Percentiles rank a stretch among this genome's conserved stretches.
Evolutionary conservation across 176 grass and related monocot species (phyloP).

Genomic region (Tillandsia fasciculata): DNA sequence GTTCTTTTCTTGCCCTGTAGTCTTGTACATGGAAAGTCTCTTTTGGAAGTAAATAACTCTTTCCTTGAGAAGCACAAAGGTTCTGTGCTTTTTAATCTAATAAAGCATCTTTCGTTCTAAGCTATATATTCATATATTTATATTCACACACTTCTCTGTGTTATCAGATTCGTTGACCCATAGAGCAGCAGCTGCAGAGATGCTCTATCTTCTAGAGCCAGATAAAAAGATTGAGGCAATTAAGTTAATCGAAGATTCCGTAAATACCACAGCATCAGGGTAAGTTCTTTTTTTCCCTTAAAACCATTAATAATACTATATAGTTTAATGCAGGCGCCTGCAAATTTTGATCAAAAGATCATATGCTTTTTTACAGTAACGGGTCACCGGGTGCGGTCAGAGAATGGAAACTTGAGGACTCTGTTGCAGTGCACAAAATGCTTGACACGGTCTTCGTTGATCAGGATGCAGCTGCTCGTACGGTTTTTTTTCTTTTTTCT

Average conservation of each 20-base stretch:
- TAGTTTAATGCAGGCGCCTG: neutral
- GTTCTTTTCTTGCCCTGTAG: constrained; percentile 34
- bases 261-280: constrained; percentile 54
- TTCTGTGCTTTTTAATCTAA: constrained; percentile 19
- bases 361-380: constrained; percentile 30
- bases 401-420: constrained; percentile 74
- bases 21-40: constrained; percentile 73
- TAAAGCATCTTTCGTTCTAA: neutral
- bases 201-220: constrained; percentile 76
- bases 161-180: constrained; percentile 63
- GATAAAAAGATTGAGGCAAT: constrained; percentile 72
- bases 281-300: constrained; percentile 19
- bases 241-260: constrained; percentile 92
- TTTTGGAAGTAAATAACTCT: constrained; percentile 64
- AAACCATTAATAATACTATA: neutral
- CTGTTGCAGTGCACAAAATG: constrained; percentile 80
- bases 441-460: constrained; percentile 55
- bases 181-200: constrained; percentile 83
- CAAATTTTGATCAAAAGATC: neutral
- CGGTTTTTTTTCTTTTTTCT: constrained; percentile 16
- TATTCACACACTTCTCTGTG: constrained; percentile 13
- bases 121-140: neutral
- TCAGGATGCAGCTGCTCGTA: constrained; percentile 58
- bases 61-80: constrained; percentile 85
- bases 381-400: constrained; percentile 42